Base-by-base conservation (phyloP, 140 eudicot genomes). In the Stevia rebaudiana region DNA sequence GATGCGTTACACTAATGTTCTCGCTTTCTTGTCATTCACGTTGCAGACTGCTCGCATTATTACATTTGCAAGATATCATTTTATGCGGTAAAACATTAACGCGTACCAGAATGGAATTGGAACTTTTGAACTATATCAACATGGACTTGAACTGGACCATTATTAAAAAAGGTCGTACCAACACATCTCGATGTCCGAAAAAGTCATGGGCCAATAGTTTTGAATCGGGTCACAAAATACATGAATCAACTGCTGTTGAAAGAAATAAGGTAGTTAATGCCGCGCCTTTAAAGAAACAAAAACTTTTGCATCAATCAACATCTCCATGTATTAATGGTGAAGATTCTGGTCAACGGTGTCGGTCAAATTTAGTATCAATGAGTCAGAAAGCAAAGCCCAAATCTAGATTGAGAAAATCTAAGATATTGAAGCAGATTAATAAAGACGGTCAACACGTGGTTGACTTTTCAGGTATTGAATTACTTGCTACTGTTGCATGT, bases 401-500 rank as follows among this genome's bases (percentile, higher is more conserved):
- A 64, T 63, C 37, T 63, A 53, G 53, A 54, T 46, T 58, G 25
- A 70, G 68, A 61, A 78, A 63, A 21, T 60, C 52, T 28, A 49
- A 39, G n/a, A 21, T 52, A 24, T 24, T 67, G 35, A 72, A 74
- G 51, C 46, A 23, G 40, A 43, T 41, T n/a, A 68, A 68, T 24
- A 49, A 50, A 36, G 68, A 54, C 23, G 53, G 51, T 15, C 39
- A 23, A 39, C 11, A n/a, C 22, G 22, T 61, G 17, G 83, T n/a
- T n/a, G 90, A 88, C 72, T 88, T 85, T 54, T 85, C 85, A 5
- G 96, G 96, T 55, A 85, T 85, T 65, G 86, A 74, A 62, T 82
- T 88, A 50, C 90, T 88, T 63, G 96, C 96, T 11, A 84, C 83
- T 18, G 88, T 90, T 30, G 96, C 96, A 6, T 85, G 87, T 71